Evolutionary conservation across 1,139 yeast species (phyloP).

Genomic region (Magnusiomyces fungicola): DNA sequence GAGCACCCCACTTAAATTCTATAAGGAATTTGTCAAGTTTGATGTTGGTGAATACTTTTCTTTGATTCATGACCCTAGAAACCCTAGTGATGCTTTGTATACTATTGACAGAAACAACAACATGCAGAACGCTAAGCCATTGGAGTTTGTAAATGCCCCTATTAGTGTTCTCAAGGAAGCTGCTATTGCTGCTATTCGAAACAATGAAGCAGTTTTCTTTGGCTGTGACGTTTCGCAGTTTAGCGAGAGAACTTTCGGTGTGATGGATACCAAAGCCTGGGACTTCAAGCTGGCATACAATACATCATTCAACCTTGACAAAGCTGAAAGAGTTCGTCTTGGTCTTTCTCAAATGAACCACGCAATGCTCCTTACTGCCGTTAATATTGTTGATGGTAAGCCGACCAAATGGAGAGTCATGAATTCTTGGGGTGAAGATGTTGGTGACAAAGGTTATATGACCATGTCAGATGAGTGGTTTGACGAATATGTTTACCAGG

Average conservation of each 20-base stretch:
- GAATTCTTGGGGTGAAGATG: conserved; percentile 61
- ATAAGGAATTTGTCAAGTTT: conserved; percentile 40
- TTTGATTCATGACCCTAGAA: conserved; percentile 58
- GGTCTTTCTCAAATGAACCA: conserved; percentile 61
- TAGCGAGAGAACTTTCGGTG: conserved; percentile 41
- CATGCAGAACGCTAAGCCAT: conserved; percentile 52
- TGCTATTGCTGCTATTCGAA: conserved; percentile 52
- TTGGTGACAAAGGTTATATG: conserved; percentile 54
- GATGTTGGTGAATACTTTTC: conserved; percentile 48
- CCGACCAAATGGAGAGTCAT: conserved; percentile 66
- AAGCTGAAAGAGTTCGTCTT: conserved; percentile 47
- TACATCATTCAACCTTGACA: conserved; percentile 41
- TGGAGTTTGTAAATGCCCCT: conserved; percentile 55
- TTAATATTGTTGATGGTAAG: conserved; percentile 42
- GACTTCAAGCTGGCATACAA: conserved; percentile 52
- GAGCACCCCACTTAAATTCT: conserved; percentile 50
- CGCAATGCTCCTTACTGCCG: conserved; percentile 64
- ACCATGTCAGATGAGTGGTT: conserved; percentile 64
- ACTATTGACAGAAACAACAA: conserved; percentile 59
- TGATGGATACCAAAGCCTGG: conserved; percentile 50
- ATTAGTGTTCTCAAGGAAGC: conserved; percentile 44
- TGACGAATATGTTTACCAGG: conserved; percentile 57
- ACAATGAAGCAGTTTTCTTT: conserved; percentile 59
- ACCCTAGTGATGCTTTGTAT: conserved; percentile 44
- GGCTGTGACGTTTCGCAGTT: conserved; percentile 65